phyloP scores from a whole-genome alignment of 1,139 yeast genomes.

The Wickerhamiella infanticola region DNA sequence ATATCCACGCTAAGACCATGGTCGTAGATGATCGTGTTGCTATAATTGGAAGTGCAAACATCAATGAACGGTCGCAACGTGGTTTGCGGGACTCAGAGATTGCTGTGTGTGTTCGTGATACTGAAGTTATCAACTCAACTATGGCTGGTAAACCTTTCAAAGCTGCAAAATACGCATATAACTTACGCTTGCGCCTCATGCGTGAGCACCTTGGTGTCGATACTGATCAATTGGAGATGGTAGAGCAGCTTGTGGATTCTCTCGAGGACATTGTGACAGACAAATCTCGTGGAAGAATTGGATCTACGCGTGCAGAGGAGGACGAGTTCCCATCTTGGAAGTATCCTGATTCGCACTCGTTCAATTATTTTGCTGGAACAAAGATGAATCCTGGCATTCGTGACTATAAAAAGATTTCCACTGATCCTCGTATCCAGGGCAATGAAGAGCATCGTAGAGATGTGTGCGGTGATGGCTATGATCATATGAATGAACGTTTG shows the following conservation, averaged over 20 bases:
- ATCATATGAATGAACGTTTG: constrained; percentile 29
- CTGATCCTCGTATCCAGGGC: constrained; percentile 65
- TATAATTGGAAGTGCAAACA: constrained; percentile 90
- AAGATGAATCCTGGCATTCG: constrained; percentile 65
- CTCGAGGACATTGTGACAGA: constrained; percentile 3
- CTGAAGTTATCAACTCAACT: constrained; percentile 50
- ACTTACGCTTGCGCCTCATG: constrained; percentile 80
- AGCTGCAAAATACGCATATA: constrained; percentile 83
- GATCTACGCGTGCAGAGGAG: not conserved
- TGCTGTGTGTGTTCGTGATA: constrained; percentile 76
- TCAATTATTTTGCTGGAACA: constrained; percentile 78
- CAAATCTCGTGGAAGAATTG: not conserved
- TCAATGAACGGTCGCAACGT: constrained; percentile 88
- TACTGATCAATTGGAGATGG: constrained; percentile 71
- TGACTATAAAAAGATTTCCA: constrained; percentile 65
- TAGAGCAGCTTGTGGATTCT: constrained; percentile 38
- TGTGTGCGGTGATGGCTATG: constrained; percentile 63
- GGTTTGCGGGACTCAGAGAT: constrained; percentile 91
- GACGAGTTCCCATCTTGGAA: constrained; percentile 12
- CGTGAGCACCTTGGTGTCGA: constrained; percentile 92
- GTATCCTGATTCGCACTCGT: constrained; percentile 22
- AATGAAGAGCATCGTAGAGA: constrained; percentile 50
- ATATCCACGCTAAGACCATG: constrained; percentile 84
- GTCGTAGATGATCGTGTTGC: constrained; percentile 90
- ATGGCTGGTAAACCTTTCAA: constrained; percentile 73